Conservation (phyloP, 176 grass and related monocot genomes). For the Chloris gayana region DNA sequence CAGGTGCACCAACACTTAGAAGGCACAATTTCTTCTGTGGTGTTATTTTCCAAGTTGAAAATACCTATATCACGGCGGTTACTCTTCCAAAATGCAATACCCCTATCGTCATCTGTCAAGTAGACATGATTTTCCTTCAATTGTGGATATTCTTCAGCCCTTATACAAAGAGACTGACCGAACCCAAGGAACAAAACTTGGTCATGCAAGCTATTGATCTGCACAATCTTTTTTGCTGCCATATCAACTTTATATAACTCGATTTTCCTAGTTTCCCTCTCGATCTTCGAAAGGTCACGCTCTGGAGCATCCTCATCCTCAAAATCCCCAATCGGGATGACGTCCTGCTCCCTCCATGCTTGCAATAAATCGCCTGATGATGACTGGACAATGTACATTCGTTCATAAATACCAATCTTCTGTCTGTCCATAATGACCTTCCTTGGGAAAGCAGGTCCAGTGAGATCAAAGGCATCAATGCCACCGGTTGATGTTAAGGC, state of each 20-base stretch:
- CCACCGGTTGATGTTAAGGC: background rate
- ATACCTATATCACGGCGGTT: background rate
- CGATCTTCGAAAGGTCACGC: no score
- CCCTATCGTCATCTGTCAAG: background rate
- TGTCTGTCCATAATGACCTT: background rate
- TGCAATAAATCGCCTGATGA: background rate
- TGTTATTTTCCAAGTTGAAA: conserved; percentile 1
- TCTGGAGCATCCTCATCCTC: no score
- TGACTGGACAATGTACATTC: background rate
- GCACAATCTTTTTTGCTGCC: no score
- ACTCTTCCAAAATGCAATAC: background rate
- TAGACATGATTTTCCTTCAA: background rate
- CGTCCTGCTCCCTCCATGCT: background rate
- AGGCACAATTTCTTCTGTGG: background rate
- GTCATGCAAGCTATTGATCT: no score
- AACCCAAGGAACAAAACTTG: background rate
- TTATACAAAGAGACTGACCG: background rate
- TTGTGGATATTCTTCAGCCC: background rate
- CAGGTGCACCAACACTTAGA: background rate
- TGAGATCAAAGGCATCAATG: conserved; percentile 20
- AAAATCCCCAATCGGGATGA: no score
- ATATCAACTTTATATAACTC: no score
- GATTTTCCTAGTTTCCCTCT: no score
- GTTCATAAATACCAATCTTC: background rate
- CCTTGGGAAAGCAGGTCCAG: background rate